Conservation (phyloP, 1,284 basidiomycete species). For the Ceratobasidium sp. region DNA sequence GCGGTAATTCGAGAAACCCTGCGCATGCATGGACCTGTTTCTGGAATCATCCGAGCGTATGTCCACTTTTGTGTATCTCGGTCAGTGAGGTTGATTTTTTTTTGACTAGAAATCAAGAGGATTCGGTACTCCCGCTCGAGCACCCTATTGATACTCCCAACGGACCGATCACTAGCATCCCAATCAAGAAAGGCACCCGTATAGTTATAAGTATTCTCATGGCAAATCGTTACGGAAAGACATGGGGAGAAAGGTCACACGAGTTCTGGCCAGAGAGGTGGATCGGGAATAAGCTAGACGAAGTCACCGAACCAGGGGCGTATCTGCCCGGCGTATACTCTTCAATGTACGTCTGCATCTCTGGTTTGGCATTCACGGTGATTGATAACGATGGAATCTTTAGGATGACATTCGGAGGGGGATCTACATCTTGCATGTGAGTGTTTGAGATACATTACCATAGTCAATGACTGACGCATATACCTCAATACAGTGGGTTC, state of each 20-base stretch:
- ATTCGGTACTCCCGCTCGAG: slow-evolving; percentile 5
- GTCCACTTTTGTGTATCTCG: not conserved
- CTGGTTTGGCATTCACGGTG: too few relatives aligned
- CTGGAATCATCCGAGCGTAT: slow-evolving; percentile 68
- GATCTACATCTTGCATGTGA: slow-evolving; percentile 26
- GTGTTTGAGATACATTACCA: not conserved
- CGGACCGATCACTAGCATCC: slow-evolving; percentile 18
- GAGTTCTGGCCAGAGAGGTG: slow-evolving; percentile 37
- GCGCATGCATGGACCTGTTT: slow-evolving; percentile 71
- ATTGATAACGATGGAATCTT: too few relatives aligned
- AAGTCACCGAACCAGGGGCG: slow-evolving; percentile 23
- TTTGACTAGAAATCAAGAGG: not conserved
- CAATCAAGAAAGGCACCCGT: slow-evolving; percentile 23
- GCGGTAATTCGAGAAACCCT: slow-evolving; percentile 75
- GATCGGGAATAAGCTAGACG: slow-evolving; percentile 22
- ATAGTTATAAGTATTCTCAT: slow-evolving; percentile 21
- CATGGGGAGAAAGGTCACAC: slow-evolving; percentile 42
- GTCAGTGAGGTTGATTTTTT: not conserved
- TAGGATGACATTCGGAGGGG: slow-evolving; percentile 38
- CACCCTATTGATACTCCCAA: slow-evolving; percentile 12
- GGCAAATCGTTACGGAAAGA: slow-evolving; percentile 38
- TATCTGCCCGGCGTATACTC: slow-evolving; percentile 26
- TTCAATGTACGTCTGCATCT: slow-evolving; percentile 5
- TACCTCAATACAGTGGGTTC: slow-evolving; percentile 18
- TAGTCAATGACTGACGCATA: not conserved